Percentiles rank a stretch among this genome's conserved stretches.
Conservation (phyloP, 2,329 filamentous ascomycete genomes). For the Nigrospora osmanthi region DNA sequence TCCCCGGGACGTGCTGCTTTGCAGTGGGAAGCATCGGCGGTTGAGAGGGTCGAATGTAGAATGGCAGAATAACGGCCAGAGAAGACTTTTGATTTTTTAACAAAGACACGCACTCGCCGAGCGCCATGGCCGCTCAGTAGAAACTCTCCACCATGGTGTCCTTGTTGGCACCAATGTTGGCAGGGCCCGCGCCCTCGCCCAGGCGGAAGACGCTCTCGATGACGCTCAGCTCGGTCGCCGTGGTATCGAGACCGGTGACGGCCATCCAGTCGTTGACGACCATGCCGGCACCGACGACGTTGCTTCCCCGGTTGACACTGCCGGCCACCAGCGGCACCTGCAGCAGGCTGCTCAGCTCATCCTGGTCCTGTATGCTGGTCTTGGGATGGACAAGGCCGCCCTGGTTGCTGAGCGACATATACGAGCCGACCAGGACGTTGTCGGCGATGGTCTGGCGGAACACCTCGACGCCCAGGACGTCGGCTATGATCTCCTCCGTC, state of each 20-base stretch:
- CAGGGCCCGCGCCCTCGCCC: conserved; percentile 75
- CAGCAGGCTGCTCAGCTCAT: conserved; percentile 86
- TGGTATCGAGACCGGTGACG: conserved; percentile 87
- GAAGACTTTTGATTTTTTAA: too few relatives aligned
- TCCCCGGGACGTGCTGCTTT: too few relatives aligned
- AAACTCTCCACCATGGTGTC: conserved; percentile 99
- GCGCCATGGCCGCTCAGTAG: conserved; percentile 53
- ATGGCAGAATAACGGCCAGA: too few relatives aligned
- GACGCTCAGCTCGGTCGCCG: conserved; percentile 94
- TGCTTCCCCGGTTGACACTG: conserved; percentile 83
- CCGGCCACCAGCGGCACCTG: conserved; percentile 95
- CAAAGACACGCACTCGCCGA: too few relatives aligned
- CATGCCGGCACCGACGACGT: conserved; percentile 94
- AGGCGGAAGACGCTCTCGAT: conserved; percentile 94
- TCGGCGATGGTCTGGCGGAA: conserved; percentile 94
- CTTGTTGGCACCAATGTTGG: conserved; percentile 78
- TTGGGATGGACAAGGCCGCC: conserved; percentile 96
- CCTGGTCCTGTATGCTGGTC: conserved; percentile 94
- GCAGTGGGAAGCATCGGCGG: too few relatives aligned
- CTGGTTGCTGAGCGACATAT: conserved; percentile 94
- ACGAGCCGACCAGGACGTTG: conserved; percentile 91
- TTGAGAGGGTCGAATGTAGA: too few relatives aligned
- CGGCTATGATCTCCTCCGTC: conserved; percentile 97
- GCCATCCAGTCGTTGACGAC: conserved; percentile 98
- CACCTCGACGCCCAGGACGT: conserved; percentile 82